Evolutionary conservation across 2,329 filamentous ascomycete species (phyloP).

Genomic region (Cladosporium sp.): DNA sequence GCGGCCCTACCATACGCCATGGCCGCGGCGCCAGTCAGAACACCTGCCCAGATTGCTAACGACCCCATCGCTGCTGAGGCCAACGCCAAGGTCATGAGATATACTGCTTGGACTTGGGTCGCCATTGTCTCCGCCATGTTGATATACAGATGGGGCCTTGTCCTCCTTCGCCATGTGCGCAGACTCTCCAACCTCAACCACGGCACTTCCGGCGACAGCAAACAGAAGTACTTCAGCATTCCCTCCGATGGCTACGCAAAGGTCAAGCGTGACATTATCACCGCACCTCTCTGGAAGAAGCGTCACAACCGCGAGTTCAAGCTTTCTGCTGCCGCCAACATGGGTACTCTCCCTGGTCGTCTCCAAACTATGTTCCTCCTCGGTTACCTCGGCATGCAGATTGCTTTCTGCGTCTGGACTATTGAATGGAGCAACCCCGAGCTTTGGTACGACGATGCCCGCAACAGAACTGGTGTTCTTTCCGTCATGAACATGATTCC

Average conservation of each 20-base stretch:
- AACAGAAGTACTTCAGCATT: slow-evolving; percentile 72
- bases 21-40: slow-evolving; percentile 16
- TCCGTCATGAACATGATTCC: slow-evolving; percentile 77
- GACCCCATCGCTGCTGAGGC: slow-evolving; percentile 21
- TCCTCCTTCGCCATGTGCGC: slow-evolving; percentile 67
- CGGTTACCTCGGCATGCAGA: slow-evolving; percentile 51
- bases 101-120: slow-evolving; percentile 54
- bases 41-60: slow-evolving; percentile 13
- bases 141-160: slow-evolving; percentile 64
- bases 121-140: slow-evolving; percentile 63
- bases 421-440: slow-evolving; percentile 62
- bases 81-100: slow-evolving; percentile 37
- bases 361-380: slow-evolving; percentile 50
- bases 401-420: slow-evolving; percentile 48
- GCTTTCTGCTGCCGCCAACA: slow-evolving; percentile 49
- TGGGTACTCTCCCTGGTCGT: slow-evolving; percentile 52
- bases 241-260: slow-evolving; percentile 54
- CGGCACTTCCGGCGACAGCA: slow-evolving; percentile 53
- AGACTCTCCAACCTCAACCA: slow-evolving; percentile 74
- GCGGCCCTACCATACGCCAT: slow-evolving; percentile 18
- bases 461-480: slow-evolving; percentile 70
- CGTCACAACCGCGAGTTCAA: slow-evolving; percentile 55
- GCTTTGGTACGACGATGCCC: slow-evolving; percentile 66
- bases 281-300: slow-evolving; percentile 49
- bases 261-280: slow-evolving; percentile 49